Conservation (phyloP, 2,329 filamentous ascomycete genomes). For the Hypoxylon sp. region DNA sequence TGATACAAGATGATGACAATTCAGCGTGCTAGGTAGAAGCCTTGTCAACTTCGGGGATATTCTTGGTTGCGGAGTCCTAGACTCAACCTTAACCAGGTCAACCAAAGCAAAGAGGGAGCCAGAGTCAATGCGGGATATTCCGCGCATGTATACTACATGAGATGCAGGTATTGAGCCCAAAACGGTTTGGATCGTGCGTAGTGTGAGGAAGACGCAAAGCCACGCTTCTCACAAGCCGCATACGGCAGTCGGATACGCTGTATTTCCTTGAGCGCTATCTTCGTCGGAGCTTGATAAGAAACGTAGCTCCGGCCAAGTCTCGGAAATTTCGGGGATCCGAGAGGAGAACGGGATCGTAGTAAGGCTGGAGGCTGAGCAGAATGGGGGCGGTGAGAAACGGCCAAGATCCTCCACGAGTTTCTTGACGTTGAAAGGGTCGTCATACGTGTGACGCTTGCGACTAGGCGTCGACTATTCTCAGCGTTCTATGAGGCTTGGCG, state of each 20-base stretch:
- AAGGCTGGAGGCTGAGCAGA: slow-evolving; percentile 41
- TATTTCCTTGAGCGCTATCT: slow-evolving; percentile 20
- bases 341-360: slow-evolving; percentile 31
- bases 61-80: slow-evolving; percentile 36
- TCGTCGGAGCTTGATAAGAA: slow-evolving; percentile 28
- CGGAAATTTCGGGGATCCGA: slow-evolving; percentile 37
- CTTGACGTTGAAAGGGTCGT: slow-evolving; percentile 21
- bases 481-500: slow-evolving; percentile 31
- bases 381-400: slow-evolving; percentile 27
- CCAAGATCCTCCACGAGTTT: slow-evolving; percentile 13
- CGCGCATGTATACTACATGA: slow-evolving; percentile 21
- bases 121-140: slow-evolving; percentile 31
- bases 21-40: slow-evolving; percentile 22
- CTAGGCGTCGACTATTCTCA: slow-evolving; percentile 8
- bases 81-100: slow-evolving; percentile 4
- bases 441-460: slow-evolving; percentile 17
- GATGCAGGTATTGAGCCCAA: slow-evolving; percentile 22
- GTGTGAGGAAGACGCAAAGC: slow-evolving; percentile 24
- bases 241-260: slow-evolving; percentile 20
- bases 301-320: slow-evolving; percentile 26
- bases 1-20: slow-evolving; percentile 30
- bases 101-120: slow-evolving; percentile 20
- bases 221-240: slow-evolving; percentile 15
- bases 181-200: slow-evolving; percentile 19
- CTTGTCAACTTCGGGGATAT: slow-evolving; percentile 39